Conservation (phyloP, 345 rosid species). For the Draba incana region DNA sequence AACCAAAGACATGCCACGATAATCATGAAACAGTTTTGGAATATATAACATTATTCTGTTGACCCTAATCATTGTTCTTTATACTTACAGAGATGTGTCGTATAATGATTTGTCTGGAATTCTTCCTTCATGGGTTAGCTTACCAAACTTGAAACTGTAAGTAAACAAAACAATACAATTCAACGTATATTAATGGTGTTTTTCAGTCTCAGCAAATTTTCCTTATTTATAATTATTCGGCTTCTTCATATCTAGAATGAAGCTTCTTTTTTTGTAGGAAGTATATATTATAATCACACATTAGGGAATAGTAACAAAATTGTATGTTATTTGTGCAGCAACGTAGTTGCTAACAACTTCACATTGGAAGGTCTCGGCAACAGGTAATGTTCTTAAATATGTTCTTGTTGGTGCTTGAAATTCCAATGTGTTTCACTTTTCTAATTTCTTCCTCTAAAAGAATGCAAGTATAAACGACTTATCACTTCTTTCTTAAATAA, state of each 20-base stretch:
- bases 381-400: conserved; percentile 43
- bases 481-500: not conserved
- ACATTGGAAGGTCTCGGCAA: conserved; percentile 43
- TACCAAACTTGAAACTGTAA: conserved; percentile 50
- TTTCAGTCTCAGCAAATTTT: not conserved
- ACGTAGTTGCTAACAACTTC: conserved; percentile 70
- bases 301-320: not conserved
- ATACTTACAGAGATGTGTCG: conserved; percentile 63
- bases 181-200: not conserved
- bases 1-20: not conserved
- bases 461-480: not conserved
- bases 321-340: conserved; percentile 50
- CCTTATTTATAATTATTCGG: not conserved
- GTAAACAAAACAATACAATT: conserved; percentile 23
- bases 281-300: not conserved
- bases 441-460: not conserved
- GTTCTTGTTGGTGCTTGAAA: not conserved
- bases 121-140: conserved; percentile 69
- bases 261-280: not conserved
- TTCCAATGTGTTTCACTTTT: not conserved
- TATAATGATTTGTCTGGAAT: conserved; percentile 62
- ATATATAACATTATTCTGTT: not conserved
- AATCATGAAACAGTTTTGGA: not conserved
- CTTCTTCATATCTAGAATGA: not conserved
- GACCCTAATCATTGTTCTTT: not conserved